Evolutionary conservation across 2,329 filamentous ascomycete species (phyloP), one percentile per base, ranked within the genome.

Genomic region (Trichoderma oligosporum): DNA sequence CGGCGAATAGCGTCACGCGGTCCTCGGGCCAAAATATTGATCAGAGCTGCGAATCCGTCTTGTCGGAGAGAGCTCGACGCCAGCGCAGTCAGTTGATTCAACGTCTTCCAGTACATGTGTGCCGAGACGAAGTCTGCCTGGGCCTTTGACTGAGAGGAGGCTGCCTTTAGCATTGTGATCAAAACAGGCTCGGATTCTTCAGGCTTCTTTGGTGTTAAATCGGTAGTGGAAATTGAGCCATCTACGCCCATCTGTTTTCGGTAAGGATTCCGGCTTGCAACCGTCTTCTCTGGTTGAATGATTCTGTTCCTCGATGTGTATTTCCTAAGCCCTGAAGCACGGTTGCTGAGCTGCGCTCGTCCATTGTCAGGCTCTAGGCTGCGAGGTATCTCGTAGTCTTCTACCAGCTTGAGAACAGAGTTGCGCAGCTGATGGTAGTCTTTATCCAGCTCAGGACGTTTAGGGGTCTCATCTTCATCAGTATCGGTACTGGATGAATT

Each of bases 121-220:
- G 90, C 88, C 27, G 87, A 87, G 48, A 94, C 84, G 65, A 91
- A 96, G 68, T 96, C 90, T 0, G 88, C 88, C 60, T 88, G 84
- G 22, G 87, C 84, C 64, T 89, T 85, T 56, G 89, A 91, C 68
- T 90, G 87, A 1, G 85, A 80, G 63, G 88, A 88, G 14, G 89
- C 89, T 16, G 87, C 86, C 62, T 87, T 85, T 25, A 92, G 80
- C 86, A 92, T 91, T 1, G 82, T 80, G 38, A 89, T 79, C 9
- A 91, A 73, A 4, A 87, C 80, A 0, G 81, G 69, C 65, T 82
- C 75, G 59, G 78, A 69, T 62, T 79, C 72, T 8, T 72, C 70
- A 7, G 68, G 65, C 25, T 70, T 56, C 25, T 62, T 61, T 9
- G 48, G 31, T 27, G 61, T 59, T 2, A 59, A 24, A 9, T 56